Percentiles rank a stretch among this genome's conserved stretches.
phyloP scores from a whole-genome alignment of 2,329 filamentous ascomycete species.

The Fusarium armeniacum region DNA sequence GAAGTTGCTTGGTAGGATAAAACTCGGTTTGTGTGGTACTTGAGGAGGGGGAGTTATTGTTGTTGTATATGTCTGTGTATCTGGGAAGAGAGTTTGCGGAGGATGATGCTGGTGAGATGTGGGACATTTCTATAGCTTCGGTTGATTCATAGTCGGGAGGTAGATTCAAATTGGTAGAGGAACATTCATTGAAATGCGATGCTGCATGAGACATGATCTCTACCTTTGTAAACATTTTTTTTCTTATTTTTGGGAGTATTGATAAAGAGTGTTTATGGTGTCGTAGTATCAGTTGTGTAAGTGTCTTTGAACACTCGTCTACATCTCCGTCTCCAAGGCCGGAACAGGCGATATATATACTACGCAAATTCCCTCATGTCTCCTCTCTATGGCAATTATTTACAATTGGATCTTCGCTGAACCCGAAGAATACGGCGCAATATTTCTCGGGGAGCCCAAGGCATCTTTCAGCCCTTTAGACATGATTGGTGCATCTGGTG shows the following conservation, averaged over 20 bases:
- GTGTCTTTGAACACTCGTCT: neutral
- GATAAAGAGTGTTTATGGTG: neutral
- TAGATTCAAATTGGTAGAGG: constrained; percentile 36
- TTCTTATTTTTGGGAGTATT: too few relatives aligned
- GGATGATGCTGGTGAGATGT: constrained; percentile 46
- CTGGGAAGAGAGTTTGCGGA: constrained; percentile 50
- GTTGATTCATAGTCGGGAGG: constrained; percentile 51
- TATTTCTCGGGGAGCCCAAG: constrained; percentile 19
- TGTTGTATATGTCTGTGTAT: constrained; percentile 42
- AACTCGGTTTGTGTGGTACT: constrained; percentile 52
- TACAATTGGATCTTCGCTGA: constrained; percentile 2
- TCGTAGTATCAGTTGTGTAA: neutral
- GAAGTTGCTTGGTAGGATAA: constrained; percentile 60
- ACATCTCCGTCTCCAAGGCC: neutral
- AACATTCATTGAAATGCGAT: constrained; percentile 20
- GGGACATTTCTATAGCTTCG: constrained; percentile 46
- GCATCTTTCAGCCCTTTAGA: constrained; percentile 33
- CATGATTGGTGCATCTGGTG: constrained; percentile 31
- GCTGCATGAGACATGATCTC: constrained; percentile 7
- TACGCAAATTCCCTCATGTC: neutral
- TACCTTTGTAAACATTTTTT: constrained; percentile 35
- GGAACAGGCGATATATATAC: constrained; percentile 24
- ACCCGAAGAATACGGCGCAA: constrained; percentile 41
- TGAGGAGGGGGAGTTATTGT: constrained; percentile 10
- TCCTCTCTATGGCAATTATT: neutral